phyloP scores from a whole-genome alignment of 768 basidiomycete genomes.

The Russula ochroleuca region DNA sequence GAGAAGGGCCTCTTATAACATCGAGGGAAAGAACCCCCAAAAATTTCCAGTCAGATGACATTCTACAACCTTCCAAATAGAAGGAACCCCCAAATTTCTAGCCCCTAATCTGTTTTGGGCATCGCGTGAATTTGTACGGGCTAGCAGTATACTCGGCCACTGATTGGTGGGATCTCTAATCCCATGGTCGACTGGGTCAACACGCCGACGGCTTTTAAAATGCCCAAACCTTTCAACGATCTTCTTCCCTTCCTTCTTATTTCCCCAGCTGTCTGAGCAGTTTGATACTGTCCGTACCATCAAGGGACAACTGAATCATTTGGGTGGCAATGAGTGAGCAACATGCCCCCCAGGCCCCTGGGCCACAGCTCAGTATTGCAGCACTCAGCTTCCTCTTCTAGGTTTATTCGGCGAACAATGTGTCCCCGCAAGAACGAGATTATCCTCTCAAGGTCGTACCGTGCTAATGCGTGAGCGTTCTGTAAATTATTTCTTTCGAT shows the following conservation, averaged over 20 bases:
- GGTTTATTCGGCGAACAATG: not conserved
- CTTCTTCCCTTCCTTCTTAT: not conserved
- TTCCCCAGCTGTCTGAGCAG: not conserved
- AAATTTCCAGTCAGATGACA: not conserved
- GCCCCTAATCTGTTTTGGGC: not conserved
- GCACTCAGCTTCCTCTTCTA: not conserved
- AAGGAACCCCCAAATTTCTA: not conserved
- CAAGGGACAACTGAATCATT: not conserved
- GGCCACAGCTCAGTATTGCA: not conserved
- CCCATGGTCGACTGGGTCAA: not conserved
- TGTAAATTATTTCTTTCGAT: too few species aligned
- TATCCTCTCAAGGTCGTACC: not conserved
- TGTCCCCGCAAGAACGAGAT: not conserved
- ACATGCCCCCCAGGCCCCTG: too few species aligned
- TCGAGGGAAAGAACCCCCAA: not conserved
- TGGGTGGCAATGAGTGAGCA: not conserved
- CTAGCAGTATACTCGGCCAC: not conserved
- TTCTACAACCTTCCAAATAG: not conserved
- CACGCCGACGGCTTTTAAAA: not conserved
- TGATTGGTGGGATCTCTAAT: not conserved
- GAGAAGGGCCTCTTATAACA: not conserved
- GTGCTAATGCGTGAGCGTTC: constrained; percentile 6
- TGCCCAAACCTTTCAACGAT: not conserved
- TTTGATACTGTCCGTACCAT: not conserved
- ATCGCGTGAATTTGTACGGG: not conserved